Percentiles rank a stretch among this genome's conserved stretches.
Conservation (phyloP, 1,284 basidiomycete species). For the Ceratobasidium sp. region DNA sequence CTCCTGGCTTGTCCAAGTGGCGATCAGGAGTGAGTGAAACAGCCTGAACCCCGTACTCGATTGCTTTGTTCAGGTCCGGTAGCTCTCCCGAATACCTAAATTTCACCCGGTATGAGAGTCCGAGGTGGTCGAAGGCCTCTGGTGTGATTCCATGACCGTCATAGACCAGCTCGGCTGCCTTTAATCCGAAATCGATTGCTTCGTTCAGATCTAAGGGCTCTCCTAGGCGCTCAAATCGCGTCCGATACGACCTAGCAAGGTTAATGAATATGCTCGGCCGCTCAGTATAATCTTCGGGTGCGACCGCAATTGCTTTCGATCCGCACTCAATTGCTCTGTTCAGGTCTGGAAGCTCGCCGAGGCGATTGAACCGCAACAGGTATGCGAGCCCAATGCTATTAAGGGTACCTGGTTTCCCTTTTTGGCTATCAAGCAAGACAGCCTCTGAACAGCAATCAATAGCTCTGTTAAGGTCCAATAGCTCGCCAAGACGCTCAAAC, state of each 20-base stretch:
- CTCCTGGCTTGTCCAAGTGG: background rate
- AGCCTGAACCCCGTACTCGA: background rate
- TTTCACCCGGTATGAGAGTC: background rate
- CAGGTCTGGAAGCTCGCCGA: background rate
- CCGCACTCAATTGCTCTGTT: slow-evolving; percentile 5
- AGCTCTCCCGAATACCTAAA: background rate
- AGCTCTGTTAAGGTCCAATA: background rate
- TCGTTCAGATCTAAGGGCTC: background rate
- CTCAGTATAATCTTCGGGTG: background rate
- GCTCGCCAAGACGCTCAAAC: background rate
- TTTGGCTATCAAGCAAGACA: background rate
- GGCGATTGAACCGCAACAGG: background rate
- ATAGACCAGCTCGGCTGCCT: background rate
- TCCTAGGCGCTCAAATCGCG: background rate
- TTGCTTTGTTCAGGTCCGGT: background rate
- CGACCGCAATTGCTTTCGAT: background rate
- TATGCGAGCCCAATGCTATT: background rate
- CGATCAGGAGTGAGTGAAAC: background rate
- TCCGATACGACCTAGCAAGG: slow-evolving; percentile 5
- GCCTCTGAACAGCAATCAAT: background rate
- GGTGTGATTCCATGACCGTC: background rate
- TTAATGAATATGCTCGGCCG: background rate
- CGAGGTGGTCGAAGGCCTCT: background rate
- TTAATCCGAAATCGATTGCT: background rate
- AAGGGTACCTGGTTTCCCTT: background rate